Evolutionary conservation across 2,329 filamentous ascomycete species (phyloP).

Genomic region (Stemphylium vesicarium): DNA sequence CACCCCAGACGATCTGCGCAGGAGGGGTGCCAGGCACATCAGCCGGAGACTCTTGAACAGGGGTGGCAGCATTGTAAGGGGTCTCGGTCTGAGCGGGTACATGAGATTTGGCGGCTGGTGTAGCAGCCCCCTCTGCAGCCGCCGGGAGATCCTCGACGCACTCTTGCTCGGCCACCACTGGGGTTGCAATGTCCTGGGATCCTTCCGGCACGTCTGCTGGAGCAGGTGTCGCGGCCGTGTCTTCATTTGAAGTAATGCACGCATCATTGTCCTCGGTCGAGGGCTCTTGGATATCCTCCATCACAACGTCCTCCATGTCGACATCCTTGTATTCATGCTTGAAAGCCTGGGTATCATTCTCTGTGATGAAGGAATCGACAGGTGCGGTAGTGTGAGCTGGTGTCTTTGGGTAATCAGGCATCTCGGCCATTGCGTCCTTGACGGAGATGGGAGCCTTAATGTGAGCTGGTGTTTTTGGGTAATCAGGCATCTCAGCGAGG

Average conservation of each 20-base stretch:
- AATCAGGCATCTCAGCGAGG: conserved; percentile 14
- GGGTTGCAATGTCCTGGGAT: not conserved
- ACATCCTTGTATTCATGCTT: conserved; percentile 6
- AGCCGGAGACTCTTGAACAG: conserved; percentile 1
- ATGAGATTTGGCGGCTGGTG: conserved; percentile 6
- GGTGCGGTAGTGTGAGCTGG: conserved; percentile 5
- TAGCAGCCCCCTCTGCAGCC: not conserved
- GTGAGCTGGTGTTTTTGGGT: conserved; percentile 15
- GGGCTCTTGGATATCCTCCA: conserved; percentile 5
- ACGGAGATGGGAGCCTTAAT: conserved; percentile 7
- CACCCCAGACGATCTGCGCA: conserved; percentile 14
- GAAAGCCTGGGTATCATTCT: not conserved
- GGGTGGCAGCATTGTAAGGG: conserved; percentile 2
- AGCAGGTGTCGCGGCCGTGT: not conserved
- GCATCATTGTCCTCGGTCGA: conserved; percentile 1
- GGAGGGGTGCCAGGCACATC: conserved; percentile 11
- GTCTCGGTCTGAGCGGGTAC: not conserved
- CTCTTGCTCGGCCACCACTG: not conserved
- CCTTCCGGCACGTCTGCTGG: not conserved
- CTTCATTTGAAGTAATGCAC: not conserved
- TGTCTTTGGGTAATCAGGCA: conserved; percentile 24
- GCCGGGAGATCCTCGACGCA: not conserved
- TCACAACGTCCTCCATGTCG: conserved; percentile 6
- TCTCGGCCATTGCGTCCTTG: conserved; percentile 18
- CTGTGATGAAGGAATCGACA: not conserved